Conservation (phyloP, 768 basidiomycete species). For the Termitomyces sp. region DNA sequence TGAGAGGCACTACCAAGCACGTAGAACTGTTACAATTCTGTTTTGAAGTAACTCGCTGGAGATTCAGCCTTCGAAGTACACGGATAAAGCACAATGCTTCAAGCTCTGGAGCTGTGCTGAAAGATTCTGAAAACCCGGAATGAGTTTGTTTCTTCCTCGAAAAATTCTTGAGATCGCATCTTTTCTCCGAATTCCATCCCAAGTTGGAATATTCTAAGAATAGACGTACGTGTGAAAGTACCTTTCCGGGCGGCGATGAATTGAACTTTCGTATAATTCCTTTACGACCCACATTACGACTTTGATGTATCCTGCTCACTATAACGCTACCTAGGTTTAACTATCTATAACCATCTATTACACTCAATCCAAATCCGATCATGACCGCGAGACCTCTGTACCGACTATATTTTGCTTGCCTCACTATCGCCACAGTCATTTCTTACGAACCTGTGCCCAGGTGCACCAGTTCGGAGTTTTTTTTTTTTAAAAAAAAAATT, state of each 20-base stretch:
- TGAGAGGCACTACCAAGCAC: not conserved
- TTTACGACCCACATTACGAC: constrained; percentile 14
- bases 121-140: not conserved
- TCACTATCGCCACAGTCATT: constrained; percentile 8
- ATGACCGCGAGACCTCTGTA: constrained; percentile 10
- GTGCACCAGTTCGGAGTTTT: constrained; percentile 8
- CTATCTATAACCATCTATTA: constrained; percentile 2
- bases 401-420: constrained; percentile 13
- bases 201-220: not conserved
- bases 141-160: not conserved
- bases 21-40: no score
- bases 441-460: constrained; percentile 22
- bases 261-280: not conserved
- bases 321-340: not conserved
- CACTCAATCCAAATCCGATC: not conserved
- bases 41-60: not conserved
- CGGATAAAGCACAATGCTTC: no score
- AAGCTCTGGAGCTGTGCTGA: no score
- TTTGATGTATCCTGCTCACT: constrained; percentile 11
- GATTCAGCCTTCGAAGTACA: not conserved
- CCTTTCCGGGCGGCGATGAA: no score
- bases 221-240: constrained; percentile 1
- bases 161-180: constrained; percentile 1
- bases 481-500: not conserved
- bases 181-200: constrained; percentile 2